A percentile compares a stretch with the other conserved stretches of the same genome.
Conservation (phyloP, 1,139 yeast genomes). For the Geotrichum bryndzae region DNA sequence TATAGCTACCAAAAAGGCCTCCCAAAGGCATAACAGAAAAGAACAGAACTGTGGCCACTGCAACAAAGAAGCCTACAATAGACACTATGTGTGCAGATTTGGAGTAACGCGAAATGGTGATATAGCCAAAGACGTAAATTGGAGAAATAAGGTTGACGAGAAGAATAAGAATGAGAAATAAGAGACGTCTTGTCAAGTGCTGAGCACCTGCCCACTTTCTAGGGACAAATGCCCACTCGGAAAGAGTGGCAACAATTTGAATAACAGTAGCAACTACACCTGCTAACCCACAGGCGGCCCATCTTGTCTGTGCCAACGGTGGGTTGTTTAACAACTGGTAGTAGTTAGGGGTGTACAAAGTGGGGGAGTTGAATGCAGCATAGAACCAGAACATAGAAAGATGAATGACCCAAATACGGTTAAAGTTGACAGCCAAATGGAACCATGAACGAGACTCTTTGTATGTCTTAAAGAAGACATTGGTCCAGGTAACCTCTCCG, state of each 20-base stretch:
- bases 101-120: slow-evolving; percentile 59
- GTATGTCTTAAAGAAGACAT: slow-evolving; percentile 93
- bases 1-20: slow-evolving; percentile 81
- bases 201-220: slow-evolving; percentile 99
- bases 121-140: slow-evolving; percentile 72
- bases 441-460: slow-evolving; percentile 97
- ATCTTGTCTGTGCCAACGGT: slow-evolving; percentile 80
- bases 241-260: slow-evolving; percentile 79
- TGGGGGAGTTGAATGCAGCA: slow-evolving; percentile 85
- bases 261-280: slow-evolving; percentile 79
- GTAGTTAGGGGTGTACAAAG: slow-evolving; percentile 80
- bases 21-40: slow-evolving; percentile 97
- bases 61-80: slow-evolving; percentile 84
- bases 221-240: slow-evolving; percentile 96
- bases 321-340: slow-evolving; percentile 74
- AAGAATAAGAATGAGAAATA: slow-evolving; percentile 64
- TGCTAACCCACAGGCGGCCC: slow-evolving; percentile 91
- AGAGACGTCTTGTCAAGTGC: slow-evolving; percentile 80
- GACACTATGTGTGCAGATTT: slow-evolving; percentile 76
- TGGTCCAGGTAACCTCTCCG: slow-evolving; percentile 89
- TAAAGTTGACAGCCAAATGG: slow-evolving; percentile 89
- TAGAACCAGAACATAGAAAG: slow-evolving; percentile 90
- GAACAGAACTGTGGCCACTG: slow-evolving; percentile 74
- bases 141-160: slow-evolving; percentile 77
- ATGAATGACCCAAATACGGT: slow-evolving; percentile 97